A percentile compares a stretch with the other conserved stretches of the same genome.
These are phyloP conservation scores for Paramecium sonneborni DNA, from an alignment of 73 alveolate species.

Conservation along the genomic window DNA sequence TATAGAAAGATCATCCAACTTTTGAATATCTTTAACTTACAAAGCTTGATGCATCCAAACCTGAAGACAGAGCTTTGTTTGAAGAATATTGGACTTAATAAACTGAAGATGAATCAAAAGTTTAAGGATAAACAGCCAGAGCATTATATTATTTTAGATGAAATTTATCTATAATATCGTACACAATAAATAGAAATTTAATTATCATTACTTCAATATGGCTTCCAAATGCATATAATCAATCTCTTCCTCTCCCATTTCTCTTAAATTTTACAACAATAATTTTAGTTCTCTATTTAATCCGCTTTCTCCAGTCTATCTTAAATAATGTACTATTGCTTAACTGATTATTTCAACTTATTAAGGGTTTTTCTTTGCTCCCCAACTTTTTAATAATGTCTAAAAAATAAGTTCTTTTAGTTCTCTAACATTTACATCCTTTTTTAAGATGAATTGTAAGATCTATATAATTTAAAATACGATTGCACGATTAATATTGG, in stretches of 20 bases:
- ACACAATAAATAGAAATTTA: not conserved
- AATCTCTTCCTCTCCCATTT: not conserved
- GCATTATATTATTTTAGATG: conserved; percentile 46
- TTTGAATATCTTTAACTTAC: not conserved
- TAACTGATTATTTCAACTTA: not conserved
- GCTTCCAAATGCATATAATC: not conserved
- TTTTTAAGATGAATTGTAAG: not conserved
- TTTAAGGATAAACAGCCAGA: conserved; percentile 24
- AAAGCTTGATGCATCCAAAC: conserved; percentile 30
- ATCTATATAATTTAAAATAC: not conserved
- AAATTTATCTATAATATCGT: not conserved
- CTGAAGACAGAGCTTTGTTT: conserved; percentile 5
- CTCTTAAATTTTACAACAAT: not conserved
- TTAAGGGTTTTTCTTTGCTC: not conserved
- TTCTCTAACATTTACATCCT: not conserved
- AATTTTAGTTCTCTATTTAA: conserved; percentile 7
- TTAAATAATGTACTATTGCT: not conserved
- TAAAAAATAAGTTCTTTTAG: not conserved
- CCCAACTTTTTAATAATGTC: not conserved
- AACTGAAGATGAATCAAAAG: conserved; percentile 40
- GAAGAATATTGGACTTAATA: conserved; percentile 22
- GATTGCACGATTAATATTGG: not conserved
- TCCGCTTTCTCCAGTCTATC: not conserved
- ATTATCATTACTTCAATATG: not conserved
- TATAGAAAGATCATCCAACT: conserved; percentile 33